phyloP scores from a whole-genome alignment of 805 yeast genomes.

The Clavispora fructus region DNA sequence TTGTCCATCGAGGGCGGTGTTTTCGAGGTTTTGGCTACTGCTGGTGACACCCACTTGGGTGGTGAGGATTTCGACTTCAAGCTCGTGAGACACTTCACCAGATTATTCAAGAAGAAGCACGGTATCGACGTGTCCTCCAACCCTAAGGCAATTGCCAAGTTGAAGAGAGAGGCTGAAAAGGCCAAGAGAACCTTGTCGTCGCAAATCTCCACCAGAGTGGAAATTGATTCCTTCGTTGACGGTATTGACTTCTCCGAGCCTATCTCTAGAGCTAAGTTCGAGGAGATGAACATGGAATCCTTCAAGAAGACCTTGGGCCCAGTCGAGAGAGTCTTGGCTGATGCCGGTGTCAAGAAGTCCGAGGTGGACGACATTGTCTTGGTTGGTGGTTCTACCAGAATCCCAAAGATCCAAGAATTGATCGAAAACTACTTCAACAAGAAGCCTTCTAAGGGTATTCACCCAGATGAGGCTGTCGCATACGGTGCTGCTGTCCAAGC shows the following conservation, averaged over 20 bases:
- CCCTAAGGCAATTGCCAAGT: conserved; percentile 18
- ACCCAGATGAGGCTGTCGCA: conserved; percentile 48
- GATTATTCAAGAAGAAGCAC: conserved; percentile 17
- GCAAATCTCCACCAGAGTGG: conserved; percentile 16
- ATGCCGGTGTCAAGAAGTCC: conserved; percentile 16
- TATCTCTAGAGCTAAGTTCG: conserved; percentile 18
- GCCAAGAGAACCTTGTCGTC: conserved; percentile 20
- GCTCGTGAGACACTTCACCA: conserved; percentile 15
- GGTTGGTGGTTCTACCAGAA: conserved; percentile 20
- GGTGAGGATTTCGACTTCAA: conserved; percentile 19
- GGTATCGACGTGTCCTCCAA: conserved; percentile 12
- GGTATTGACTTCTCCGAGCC: conserved; percentile 19
- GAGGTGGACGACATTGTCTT: conserved; percentile 18
- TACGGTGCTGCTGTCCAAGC: conserved; percentile 73
- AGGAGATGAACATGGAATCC: conserved; percentile 18
- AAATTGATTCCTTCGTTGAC: conserved; percentile 17
- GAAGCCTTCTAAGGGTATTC: conserved; percentile 20
- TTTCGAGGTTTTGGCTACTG: conserved; percentile 27
- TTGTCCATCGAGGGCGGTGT: conserved; percentile 19
- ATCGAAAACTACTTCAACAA: conserved; percentile 16
- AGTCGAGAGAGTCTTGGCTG: conserved; percentile 17
- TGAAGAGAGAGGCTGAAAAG: conserved; percentile 20
- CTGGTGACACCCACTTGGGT: conserved; percentile 32
- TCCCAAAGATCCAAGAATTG: conserved; percentile 18
- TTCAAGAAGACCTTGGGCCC: conserved; percentile 19